Evolutionary conservation across 371 early-diverging fungal species (phyloP), one percentile per base, ranked within the genome.

Genomic region (Actinomortierella ambigua): DNA sequence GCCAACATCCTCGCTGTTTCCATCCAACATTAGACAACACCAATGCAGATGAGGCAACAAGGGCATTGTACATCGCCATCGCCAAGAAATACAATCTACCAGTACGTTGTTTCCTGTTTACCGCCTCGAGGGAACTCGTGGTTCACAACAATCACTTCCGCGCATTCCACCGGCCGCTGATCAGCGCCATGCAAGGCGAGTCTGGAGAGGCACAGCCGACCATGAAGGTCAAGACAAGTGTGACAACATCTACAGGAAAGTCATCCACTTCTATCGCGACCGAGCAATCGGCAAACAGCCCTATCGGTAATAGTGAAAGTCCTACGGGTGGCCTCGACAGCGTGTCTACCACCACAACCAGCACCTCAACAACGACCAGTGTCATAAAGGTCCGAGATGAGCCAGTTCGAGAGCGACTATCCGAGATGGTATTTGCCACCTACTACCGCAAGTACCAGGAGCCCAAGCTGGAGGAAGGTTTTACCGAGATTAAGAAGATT

Each of bases 131-230:
- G 50, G 83, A 86, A 2, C 69, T 95, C 26, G 87, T 91, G 1
- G 65, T 75, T 17, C 97, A 97, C 78, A 93, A 94, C 76, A 91
- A 94, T 67, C 69, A 70, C 29, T 93, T 84, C 55, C 79, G 95
- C 29, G 85, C 82, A 8, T 63, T 71, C 43, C 75, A 75, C 29
- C 60, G 59, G 8, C 51, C 68, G 22, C 39, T 75, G 43, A 24
- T 64, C 17, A 68, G 53, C 24, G 66, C 57, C 3, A 53, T 52
- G n/a, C 43, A 26, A 34, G 0, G 23, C 75, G 56, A 53, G 17
- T 43, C 18, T 20, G 57, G 28, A 1, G 49, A 40, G n/a, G 26
- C 51, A 17, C 51, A 51, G n/a, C 8, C 50, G n/a, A 20, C 13
- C 34, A 34, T 6, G n/a, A 41, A 34, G n/a, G 34, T 18, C 7